Percentiles rank a stretch among this genome's conserved stretches.
Evolutionary conservation across 192 early-diverging fungal genomes (phyloP).

Genomic region (Dimargaris verticillata): DNA sequence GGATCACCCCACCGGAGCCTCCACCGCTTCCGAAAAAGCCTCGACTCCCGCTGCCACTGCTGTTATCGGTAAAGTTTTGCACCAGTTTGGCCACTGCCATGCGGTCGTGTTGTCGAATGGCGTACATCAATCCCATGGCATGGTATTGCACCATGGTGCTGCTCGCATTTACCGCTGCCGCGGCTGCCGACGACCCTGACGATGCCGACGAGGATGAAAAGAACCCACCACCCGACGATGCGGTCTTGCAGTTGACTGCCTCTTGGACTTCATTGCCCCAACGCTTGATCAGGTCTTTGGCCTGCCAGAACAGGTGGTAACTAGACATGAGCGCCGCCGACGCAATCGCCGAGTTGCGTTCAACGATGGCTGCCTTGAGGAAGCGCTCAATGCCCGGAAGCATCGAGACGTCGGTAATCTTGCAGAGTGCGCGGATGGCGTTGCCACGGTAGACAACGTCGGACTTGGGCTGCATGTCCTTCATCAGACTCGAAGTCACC

Average conservation of each 20-base stretch:
- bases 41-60: constrained; percentile 14
- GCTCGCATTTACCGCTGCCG: neutral
- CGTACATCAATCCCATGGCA: constrained; percentile 87
- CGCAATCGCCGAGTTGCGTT: constrained; percentile 77
- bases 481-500: constrained; percentile 87
- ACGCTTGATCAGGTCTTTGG: constrained; percentile 83
- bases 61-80: constrained; percentile 57
- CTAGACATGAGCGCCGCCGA: constrained; percentile 84
- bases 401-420: constrained; percentile 94
- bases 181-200: neutral
- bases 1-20: constrained; percentile 29
- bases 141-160: constrained; percentile 94
- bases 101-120: constrained; percentile 87
- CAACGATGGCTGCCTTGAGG: constrained; percentile 91
- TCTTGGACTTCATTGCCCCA: constrained; percentile 97
- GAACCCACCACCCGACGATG: constrained; percentile 14
- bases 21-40: constrained; percentile 33
- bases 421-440: constrained; percentile 86
- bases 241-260: constrained; percentile 66
- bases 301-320: constrained; percentile 64
- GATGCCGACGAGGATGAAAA: constrained; percentile 20
- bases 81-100: constrained; percentile 97
- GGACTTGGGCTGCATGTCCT: constrained; percentile 88
- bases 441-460: constrained; percentile 89
- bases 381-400: constrained; percentile 90